Evolutionary conservation across 1,284 basidiomycete genomes (phyloP).

Genomic region (Cryptococcus neoformans): DNA sequence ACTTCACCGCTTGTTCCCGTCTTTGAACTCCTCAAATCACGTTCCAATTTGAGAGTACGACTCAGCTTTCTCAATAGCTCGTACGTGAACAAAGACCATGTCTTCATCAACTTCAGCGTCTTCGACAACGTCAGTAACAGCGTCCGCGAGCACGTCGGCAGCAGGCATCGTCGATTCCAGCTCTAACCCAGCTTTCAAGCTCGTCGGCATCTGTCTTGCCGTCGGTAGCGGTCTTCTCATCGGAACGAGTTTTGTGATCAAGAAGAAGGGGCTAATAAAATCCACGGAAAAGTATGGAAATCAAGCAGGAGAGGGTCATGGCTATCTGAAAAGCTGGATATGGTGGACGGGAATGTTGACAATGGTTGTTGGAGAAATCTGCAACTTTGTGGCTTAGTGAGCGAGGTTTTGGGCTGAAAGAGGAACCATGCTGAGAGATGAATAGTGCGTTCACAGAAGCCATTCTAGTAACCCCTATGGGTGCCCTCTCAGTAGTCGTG

Average conservation of each 20-base stretch:
- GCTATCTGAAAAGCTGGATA: slow-evolving; percentile 75
- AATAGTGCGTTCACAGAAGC: slow-evolving; percentile 41
- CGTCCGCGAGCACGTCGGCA: slow-evolving; percentile 10
- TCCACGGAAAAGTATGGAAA: slow-evolving; percentile 56
- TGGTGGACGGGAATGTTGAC: slow-evolving; percentile 70
- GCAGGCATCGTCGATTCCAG: slow-evolving; percentile 6
- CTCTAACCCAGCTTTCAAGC: slow-evolving; percentile 47
- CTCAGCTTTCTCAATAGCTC: background rate
- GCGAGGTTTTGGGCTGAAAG: slow-evolving; percentile 8
- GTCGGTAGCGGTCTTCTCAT: slow-evolving; percentile 83
- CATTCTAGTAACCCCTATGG: slow-evolving; percentile 63
- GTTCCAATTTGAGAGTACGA: background rate
- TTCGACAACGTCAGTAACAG: slow-evolving; percentile 2
- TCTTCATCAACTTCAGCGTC: slow-evolving; percentile 1
- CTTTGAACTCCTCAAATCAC: no score
- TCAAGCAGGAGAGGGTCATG: slow-evolving; percentile 85
- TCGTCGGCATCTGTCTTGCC: slow-evolving; percentile 69
- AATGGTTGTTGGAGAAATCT: slow-evolving; percentile 50
- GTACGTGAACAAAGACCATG: background rate
- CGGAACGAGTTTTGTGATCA: slow-evolving; percentile 68
- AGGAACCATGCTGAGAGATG: slow-evolving; percentile 1
- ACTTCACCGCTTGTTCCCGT: no score
- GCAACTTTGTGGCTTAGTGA: slow-evolving; percentile 51
- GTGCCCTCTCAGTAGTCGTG: slow-evolving; percentile 92
- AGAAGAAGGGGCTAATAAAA: slow-evolving; percentile 79